A percentile compares a stretch with the other conserved stretches of the same genome.
Evolutionary conservation across 345 rosid species (phyloP).

Genomic region (Passiflora organensis): DNA sequence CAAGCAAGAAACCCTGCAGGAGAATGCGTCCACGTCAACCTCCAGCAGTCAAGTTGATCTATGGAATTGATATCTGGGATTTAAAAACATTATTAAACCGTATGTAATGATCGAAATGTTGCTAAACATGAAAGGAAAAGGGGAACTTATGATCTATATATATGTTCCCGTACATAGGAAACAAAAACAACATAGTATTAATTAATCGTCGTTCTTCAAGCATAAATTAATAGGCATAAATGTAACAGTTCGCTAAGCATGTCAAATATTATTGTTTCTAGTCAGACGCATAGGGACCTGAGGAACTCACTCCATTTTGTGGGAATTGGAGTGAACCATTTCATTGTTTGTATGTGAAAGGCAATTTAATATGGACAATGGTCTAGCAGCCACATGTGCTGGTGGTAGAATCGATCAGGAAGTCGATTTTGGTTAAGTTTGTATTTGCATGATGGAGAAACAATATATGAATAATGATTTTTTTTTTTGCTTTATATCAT

Average conservation of each 20-base stretch:
- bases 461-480: too few relatives aligned
- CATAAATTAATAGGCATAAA: constrained; percentile 11
- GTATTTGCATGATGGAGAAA: too few relatives aligned
- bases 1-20: constrained; percentile 43
- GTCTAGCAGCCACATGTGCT: too few relatives aligned
- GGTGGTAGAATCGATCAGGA: too few relatives aligned
- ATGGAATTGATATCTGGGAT: constrained; percentile 71
- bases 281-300: background rate
- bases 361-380: too few relatives aligned
- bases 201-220: constrained; percentile 17
- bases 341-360: constrained; percentile 18
- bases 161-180: constrained; percentile 44
- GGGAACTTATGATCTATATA: constrained; percentile 16
- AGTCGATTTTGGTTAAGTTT: too few relatives aligned
- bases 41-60: constrained; percentile 69
- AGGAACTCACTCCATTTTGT: background rate
- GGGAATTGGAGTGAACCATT: constrained; percentile 12
- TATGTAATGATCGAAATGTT: constrained; percentile 32
- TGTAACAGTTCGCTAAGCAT: background rate
- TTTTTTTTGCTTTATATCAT: too few relatives aligned
- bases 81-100: constrained; percentile 2
- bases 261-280: background rate
- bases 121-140: constrained; percentile 16
- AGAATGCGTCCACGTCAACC: constrained; percentile 53
- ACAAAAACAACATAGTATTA: constrained; percentile 18